Base-by-base conservation (phyloP, 1,284 basidiomycete genomes). In the Taiwanofungus camphoratus region DNA sequence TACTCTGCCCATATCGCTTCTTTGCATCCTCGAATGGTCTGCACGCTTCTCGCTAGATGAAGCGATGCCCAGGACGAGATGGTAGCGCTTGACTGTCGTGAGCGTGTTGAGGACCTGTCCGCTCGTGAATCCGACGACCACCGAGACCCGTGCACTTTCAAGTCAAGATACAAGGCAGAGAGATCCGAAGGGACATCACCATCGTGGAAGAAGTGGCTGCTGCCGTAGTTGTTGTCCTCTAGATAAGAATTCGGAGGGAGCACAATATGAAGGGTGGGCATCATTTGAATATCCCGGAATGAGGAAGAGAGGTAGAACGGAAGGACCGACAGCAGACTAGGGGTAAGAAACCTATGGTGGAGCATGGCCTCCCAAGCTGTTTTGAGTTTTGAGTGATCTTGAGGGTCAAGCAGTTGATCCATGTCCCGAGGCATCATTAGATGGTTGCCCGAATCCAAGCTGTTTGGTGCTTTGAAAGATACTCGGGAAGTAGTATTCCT, bases 331-430 rank as follows among this genome's bases (percentile, higher is more conserved):
- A 77, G 64, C 6, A 78, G 59, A 29, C 73, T 74, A 7, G 73
- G 60, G 1, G 77, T 65, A 30, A 87, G 65, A 54, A 82, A 83
- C 19, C 77, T 68, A 18, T 61, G 63, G 32, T 70, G 63, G 23
- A 87, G 70, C 82, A 87, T 83, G 32, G 73, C 70, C 39, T 79
- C 74, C 81, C 85, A 87, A 4, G 82, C 75, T 4, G 66, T 62
- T 54, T 73, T 71, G 24, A 87, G 67, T 46, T 69, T 70, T 12
- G 73, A 66, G 53, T 87, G 85, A 54, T 87, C 80, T 47, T 76
- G 73, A 18, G 76, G 75, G 53, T 79, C 61, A 24, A 48, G 40
- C 3, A 45, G 15, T 11, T 15, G 27, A 19, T 40, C 39, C 5
- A 9, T n/a, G 13, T 27, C 18, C 7, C 19, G 39, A 21, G 18